These are phyloP conservation scores for Backusella circina DNA, from an alignment of 192 early-diverging fungal genomes.

Conservation along the genomic window DNA sequence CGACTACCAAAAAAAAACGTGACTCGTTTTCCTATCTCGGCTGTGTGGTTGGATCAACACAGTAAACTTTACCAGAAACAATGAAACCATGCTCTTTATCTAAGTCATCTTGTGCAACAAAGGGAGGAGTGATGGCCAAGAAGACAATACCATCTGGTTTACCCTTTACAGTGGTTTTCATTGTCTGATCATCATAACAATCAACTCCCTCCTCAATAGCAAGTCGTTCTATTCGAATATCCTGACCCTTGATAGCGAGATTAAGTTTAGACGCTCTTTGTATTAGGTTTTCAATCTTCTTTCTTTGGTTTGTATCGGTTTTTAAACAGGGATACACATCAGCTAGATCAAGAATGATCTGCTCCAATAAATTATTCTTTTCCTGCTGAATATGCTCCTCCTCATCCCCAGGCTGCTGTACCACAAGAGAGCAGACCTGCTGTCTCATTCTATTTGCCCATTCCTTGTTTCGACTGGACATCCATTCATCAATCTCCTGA, in stretches of 20 bases:
- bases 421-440: conserved; percentile 18
- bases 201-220: conserved; percentile 14
- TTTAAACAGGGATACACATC: conserved; percentile 2
- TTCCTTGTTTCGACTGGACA: conserved; percentile 11
- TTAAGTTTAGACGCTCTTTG: conserved; percentile 61
- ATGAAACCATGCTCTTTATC: conserved; percentile 33
- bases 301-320: not conserved
- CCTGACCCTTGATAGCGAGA: conserved; percentile 60
- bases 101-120: conserved; percentile 21
- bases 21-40: conserved; percentile 8
- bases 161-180: conserved; percentile 23
- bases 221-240: conserved; percentile 54
- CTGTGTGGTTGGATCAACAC: conserved; percentile 4
- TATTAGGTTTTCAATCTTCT: conserved; percentile 46
- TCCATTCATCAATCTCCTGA: conserved; percentile 22
- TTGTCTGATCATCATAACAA: conserved; percentile 10
- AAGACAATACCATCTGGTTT: conserved; percentile 16
- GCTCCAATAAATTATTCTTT: not conserved
- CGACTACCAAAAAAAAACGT: conserved; percentile 14
- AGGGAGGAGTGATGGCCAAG: conserved; percentile 22
- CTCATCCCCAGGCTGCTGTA: conserved; percentile 14
- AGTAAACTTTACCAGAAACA: conserved; percentile 27
- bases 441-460: conserved; percentile 23
- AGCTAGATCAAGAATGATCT: not conserved
- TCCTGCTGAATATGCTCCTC: not conserved